Conservation (phyloP, 805 yeast species). For the Saccharomycopsis sp. region DNA sequence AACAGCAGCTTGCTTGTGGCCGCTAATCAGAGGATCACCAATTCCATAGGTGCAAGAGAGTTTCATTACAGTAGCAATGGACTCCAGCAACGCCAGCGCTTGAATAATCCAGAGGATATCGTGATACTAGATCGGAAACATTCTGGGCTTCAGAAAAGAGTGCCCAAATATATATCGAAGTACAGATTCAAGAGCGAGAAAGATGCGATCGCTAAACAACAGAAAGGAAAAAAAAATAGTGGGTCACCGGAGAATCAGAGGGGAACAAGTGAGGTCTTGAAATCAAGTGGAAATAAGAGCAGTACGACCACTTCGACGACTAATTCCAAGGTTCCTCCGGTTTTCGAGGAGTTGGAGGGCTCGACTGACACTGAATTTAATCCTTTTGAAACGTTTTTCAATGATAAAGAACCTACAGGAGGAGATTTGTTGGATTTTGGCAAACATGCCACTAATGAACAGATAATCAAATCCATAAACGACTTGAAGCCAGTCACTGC, state of each 20-base stretch:
- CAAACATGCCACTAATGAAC: constrained; percentile 4
- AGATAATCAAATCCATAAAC: constrained; percentile 12
- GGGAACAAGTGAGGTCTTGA: not conserved
- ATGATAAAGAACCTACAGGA: not conserved
- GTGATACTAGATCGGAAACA: constrained; percentile 1
- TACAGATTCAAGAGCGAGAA: not conserved
- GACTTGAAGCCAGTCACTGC: constrained; percentile 8
- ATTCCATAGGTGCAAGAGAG: not conserved
- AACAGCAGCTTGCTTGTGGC: not conserved
- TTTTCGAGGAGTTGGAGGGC: not conserved
- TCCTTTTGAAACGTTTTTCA: constrained; percentile 1
- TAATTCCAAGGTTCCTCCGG: not conserved
- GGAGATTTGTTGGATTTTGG: constrained; percentile 2
- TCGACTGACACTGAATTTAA: not conserved
- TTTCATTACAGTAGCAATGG: not conserved
- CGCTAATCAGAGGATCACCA: not conserved
- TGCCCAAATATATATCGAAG: not conserved
- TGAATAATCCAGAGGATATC: not conserved
- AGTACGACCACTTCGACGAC: not conserved
- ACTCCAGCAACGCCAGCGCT: not conserved
- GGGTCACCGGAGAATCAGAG: not conserved
- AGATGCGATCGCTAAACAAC: not conserved
- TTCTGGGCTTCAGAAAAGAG: not conserved
- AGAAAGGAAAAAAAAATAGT: not conserved
- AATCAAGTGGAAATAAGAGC: not conserved